Evolutionary conservation across 164 flowering plant species (phyloP).

Genomic region (Magnolia changhungtana): DNA sequence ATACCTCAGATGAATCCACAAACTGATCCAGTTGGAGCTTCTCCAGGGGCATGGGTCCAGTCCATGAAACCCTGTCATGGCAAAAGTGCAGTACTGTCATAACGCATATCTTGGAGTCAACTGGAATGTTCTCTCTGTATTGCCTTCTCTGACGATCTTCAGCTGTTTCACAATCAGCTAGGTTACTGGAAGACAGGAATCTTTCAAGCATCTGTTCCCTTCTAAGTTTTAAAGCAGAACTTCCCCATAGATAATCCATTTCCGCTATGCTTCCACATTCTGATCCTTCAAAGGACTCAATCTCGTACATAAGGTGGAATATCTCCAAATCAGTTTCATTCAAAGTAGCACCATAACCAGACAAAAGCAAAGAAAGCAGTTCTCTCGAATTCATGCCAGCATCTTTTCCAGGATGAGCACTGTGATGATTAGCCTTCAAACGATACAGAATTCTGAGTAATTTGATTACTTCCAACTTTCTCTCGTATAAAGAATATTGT

Average conservation of each 20-base stretch:
- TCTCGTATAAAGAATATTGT: conserved; percentile 11
- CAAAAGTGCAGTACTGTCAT: conserved; percentile 67
- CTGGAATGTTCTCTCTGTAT: conserved; percentile 69
- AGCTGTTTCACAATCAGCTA: conserved; percentile 30
- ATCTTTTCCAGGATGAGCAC: conserved; percentile 32
- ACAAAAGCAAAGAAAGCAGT: conserved; percentile 59
- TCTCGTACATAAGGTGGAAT: conserved; percentile 51
- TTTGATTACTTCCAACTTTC: conserved; percentile 65
- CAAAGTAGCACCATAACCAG: conserved; percentile 80
- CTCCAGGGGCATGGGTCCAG: conserved; percentile 10
- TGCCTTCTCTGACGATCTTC: conserved; percentile 50
- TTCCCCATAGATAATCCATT: conserved; percentile 87
- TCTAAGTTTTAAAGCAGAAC: conserved; percentile 48
- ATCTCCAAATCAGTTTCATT: conserved; percentile 73
- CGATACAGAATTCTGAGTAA: conserved; percentile 56
- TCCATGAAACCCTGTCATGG: conserved; percentile 35
- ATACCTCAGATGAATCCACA: conserved; percentile 33
- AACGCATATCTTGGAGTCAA: conserved; percentile 61
- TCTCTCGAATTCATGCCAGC: conserved; percentile 50
- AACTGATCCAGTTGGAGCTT: conserved; percentile 25
- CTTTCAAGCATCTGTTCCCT: conserved; percentile 40
- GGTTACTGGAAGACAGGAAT: conserved; percentile 21
- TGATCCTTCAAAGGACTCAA: conserved; percentile 42
- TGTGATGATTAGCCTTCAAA: conserved; percentile 19
- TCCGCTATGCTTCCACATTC: conserved; percentile 35